These are phyloP conservation scores for Agapanthus africanus DNA, from an alignment of 106 monocot species.

Conservation along the genomic window DNA sequence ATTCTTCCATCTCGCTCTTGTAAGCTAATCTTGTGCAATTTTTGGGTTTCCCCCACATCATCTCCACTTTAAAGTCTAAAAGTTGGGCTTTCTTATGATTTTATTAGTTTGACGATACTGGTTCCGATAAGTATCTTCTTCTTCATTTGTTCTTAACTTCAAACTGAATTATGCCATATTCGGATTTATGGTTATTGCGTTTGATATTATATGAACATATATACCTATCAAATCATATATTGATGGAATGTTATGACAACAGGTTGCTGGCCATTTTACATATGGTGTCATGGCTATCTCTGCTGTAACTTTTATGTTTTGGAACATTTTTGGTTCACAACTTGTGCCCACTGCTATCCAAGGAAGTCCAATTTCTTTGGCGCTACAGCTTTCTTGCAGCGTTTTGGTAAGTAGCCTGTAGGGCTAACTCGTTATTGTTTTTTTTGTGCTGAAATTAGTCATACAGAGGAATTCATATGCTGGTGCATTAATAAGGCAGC, in stretches of 20 bases:
- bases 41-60: neutral
- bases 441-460: too few species aligned
- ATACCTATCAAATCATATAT: too few species aligned
- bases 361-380: conserved; percentile 74
- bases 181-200: neutral
- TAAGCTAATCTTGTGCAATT: too few species aligned
- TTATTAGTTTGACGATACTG: neutral
- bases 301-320: conserved; percentile 89
- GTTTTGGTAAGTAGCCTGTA: conserved; percentile 65
- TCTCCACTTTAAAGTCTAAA: neutral
- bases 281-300: conserved; percentile 98
- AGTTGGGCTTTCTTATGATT: neutral
- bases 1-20: neutral
- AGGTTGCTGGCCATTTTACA: conserved; percentile 96
- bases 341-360: conserved; percentile 68
- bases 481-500: too few species aligned
- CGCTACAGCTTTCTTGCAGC: conserved; percentile 95
- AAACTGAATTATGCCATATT: neutral
- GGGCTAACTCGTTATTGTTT: too few species aligned
- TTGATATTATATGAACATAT: neutral
- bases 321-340: conserved; percentile 76
- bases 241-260: conserved; percentile 5
- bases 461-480: too few species aligned
- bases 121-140: neutral
- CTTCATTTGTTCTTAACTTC: neutral